A percentile compares a stretch with the other conserved stretches of the same genome.
phyloP scores from a whole-genome alignment of 345 rosid genomes.

The Anastatica hierochuntica region DNA sequence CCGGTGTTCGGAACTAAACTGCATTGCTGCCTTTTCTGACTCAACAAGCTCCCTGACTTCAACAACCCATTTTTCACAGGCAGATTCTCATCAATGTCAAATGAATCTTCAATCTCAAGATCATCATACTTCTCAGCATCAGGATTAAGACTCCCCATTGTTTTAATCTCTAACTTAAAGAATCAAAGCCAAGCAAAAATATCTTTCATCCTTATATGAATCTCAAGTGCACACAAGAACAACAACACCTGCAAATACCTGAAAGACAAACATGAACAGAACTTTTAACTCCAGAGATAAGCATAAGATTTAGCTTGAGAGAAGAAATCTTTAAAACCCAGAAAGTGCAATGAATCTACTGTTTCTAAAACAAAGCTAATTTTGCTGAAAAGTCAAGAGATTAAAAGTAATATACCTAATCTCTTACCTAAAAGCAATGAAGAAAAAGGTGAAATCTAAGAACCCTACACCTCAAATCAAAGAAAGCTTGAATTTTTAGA shows the following conservation, averaged over 20 bases:
- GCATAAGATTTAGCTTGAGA: neutral
- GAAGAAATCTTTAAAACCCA: neutral
- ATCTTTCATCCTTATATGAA: too few relatives aligned
- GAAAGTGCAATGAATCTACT: neutral
- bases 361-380: constrained; percentile 3
- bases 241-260: constrained; percentile 9
- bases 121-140: constrained; percentile 32
- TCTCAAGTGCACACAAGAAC: too few relatives aligned
- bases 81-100: constrained; percentile 18
- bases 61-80: constrained; percentile 12
- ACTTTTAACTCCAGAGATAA: neutral
- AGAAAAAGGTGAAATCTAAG: constrained; percentile 8
- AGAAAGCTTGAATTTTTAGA: constrained; percentile 22
- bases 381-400: constrained; percentile 19
- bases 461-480: constrained; percentile 24
- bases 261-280: constrained; percentile 4
- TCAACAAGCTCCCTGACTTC: constrained; percentile 27
- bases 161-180: constrained; percentile 6
- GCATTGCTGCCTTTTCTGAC: constrained; percentile 33
- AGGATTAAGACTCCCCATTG: constrained; percentile 41
- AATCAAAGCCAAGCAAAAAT: constrained; percentile 8
- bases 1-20: constrained; percentile 31
- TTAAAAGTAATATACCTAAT: constrained; percentile 11
- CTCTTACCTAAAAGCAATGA: constrained; percentile 20
- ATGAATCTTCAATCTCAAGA: constrained; percentile 36